These are phyloP conservation scores for Prunus dulcis DNA, from an alignment of 306 rosid species.

Conservation along the genomic window DNA sequence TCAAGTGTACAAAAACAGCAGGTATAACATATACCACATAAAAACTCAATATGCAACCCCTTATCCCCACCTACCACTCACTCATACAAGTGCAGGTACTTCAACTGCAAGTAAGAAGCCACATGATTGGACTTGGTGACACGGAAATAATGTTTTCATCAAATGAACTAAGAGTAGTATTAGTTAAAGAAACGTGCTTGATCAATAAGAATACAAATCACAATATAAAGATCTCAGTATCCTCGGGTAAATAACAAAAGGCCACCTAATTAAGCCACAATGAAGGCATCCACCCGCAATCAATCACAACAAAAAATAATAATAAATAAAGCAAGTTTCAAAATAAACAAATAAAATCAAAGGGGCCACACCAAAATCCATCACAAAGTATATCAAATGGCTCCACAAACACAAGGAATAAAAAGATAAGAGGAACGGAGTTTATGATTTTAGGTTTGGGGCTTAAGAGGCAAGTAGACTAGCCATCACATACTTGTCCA, in stretches of 20 bases:
- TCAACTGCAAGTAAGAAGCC: background rate
- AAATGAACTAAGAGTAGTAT: background rate
- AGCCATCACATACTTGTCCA: background rate
- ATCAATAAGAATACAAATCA: background rate
- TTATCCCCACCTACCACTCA: background rate
- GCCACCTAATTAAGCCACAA: background rate
- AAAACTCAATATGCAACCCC: background rate
- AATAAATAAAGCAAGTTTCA: background rate
- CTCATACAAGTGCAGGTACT: background rate
- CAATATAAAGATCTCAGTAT: background rate
- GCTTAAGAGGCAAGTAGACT: background rate
- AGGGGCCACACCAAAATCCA: background rate
- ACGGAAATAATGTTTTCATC: background rate
- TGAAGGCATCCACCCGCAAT: background rate
- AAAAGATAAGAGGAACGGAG: too few relatives aligned
- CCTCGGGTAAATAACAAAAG: background rate
- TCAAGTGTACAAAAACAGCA: background rate
- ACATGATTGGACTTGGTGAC: background rate
- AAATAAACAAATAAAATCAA: background rate
- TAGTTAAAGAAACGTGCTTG: background rate
- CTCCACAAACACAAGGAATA: background rate
- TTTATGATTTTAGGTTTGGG: background rate
- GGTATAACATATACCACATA: background rate
- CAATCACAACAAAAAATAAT: background rate
- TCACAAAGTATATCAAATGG: background rate